Conservation (phyloP, 495 filamentous ascomycete species). For the Penicillium manginii region DNA sequence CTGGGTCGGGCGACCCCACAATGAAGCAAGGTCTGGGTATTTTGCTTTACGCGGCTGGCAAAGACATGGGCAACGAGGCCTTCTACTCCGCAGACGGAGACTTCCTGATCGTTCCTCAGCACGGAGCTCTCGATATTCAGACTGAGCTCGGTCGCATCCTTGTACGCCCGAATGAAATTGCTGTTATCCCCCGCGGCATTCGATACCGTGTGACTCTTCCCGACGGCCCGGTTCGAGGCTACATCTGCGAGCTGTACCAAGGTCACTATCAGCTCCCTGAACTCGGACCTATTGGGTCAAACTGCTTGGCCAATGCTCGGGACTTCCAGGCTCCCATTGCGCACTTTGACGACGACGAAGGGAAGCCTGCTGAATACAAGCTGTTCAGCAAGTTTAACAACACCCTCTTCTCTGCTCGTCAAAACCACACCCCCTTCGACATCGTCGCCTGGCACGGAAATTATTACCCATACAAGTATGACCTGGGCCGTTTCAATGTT, state of each 20-base stretch:
- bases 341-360: constrained; percentile 65
- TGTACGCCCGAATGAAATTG: constrained; percentile 88
- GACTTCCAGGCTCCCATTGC: constrained; percentile 89
- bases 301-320: constrained; percentile 82
- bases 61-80: constrained; percentile 75
- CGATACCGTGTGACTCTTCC: constrained; percentile 71
- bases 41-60: constrained; percentile 79
- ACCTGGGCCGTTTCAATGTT: constrained; percentile 78
- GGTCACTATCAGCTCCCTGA: constrained; percentile 85
- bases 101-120: constrained; percentile 82
- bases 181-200: constrained; percentile 83
- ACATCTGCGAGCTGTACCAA: constrained; percentile 86
- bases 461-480: constrained; percentile 89
- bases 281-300: constrained; percentile 86
- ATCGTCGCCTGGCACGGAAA: constrained; percentile 79
- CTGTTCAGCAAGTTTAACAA: constrained; percentile 81
- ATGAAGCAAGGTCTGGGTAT: constrained; percentile 82
- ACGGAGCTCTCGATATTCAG: constrained; percentile 82
- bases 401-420: constrained; percentile 71
- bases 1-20: constrained; percentile 81
- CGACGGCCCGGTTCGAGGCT: constrained; percentile 71
- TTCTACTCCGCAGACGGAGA: constrained; percentile 94
- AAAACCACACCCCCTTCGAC: constrained; percentile 79
- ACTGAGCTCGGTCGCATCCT: constrained; percentile 82
- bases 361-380: constrained; percentile 52